These are phyloP conservation scores for Fereydounia khargensis DNA, from an alignment of 1,284 basidiomycete species.

Conservation along the genomic window DNA sequence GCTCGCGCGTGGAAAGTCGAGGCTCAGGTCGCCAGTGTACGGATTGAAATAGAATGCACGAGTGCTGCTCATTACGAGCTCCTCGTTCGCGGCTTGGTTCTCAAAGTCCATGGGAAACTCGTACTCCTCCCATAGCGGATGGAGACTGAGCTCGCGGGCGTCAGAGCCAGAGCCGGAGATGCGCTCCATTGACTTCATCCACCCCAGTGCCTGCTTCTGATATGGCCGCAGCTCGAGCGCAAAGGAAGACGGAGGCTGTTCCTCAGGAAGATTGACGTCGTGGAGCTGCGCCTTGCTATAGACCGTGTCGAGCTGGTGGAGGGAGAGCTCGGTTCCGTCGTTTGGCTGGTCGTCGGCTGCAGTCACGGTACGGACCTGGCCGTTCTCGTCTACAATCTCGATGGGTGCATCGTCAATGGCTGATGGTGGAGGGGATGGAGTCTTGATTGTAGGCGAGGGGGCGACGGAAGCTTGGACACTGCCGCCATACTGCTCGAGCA, in stretches of 20 bases:
- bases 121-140: conserved; percentile 93
- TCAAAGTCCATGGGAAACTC: conserved; percentile 40
- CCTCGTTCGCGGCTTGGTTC: conserved; percentile 28
- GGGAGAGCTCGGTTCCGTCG: conserved; percentile 48
- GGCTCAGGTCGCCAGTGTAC: conserved; percentile 78
- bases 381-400: conserved; percentile 1
- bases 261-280: conserved; percentile 73
- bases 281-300: conserved; percentile 69
- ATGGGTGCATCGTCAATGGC: conserved; percentile 7
- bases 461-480: conserved; percentile 35
- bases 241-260: conserved; percentile 79
- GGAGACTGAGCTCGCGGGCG: conserved; percentile 64
- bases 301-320: conserved; percentile 37
- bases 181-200: conserved; percentile 84
- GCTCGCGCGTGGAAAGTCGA: conserved; percentile 80
- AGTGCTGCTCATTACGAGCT: conserved; percentile 19
- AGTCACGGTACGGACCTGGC: background rate
- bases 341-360: conserved; percentile 17
- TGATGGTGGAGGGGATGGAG: background rate
- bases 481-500: conserved; percentile 57
- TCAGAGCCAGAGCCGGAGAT: background rate
- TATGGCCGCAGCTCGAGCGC: conserved; percentile 74
- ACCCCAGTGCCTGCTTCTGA: conserved; percentile 92
- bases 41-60: conserved; percentile 41
- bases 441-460: background rate